A percentile compares a stretch with the other conserved stretches of the same genome.
phyloP scores from a whole-genome alignment of 2,329 filamentous ascomycete species.

The Diatrype stigma region DNA sequence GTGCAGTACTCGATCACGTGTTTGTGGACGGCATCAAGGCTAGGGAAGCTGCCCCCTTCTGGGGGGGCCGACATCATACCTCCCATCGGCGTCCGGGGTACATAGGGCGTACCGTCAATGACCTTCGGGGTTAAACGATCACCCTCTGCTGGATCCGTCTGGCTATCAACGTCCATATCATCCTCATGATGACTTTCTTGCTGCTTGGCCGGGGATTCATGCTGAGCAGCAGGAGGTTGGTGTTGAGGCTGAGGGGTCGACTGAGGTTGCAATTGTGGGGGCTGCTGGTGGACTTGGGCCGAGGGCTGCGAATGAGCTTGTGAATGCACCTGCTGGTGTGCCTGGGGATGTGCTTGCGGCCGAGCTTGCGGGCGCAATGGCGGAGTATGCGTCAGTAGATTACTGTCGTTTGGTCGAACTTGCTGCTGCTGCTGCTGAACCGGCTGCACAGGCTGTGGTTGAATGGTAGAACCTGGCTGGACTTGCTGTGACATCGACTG shows the following conservation, averaged over 20 bases:
- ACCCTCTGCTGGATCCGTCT: constrained; percentile 40
- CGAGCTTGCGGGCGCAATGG: constrained; percentile 22
- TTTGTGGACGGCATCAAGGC: constrained; percentile 61
- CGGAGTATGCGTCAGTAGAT: constrained; percentile 27
- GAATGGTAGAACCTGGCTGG: constrained; percentile 22
- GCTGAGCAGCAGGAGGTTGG: constrained; percentile 29
- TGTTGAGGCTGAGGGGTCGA: constrained; percentile 22
- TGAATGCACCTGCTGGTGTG: constrained; percentile 28
- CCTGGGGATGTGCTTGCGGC: constrained; percentile 18
- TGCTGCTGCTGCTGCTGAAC: constrained; percentile 23
- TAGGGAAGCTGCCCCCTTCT: constrained; percentile 60
- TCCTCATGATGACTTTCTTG: constrained; percentile 42
- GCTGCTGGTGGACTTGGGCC: constrained; percentile 20
- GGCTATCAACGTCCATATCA: constrained; percentile 50
- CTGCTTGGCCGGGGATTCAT: constrained; percentile 23
- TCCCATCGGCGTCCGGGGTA: constrained; percentile 52
- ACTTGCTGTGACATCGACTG: constrained; percentile 26
- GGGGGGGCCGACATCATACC: constrained; percentile 59
- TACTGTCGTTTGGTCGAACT: constrained; percentile 25
- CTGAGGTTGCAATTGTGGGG: constrained; percentile 22
- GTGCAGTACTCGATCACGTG: constrained; percentile 62
- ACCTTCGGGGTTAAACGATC: constrained; percentile 44
- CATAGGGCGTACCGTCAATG: constrained; percentile 45
- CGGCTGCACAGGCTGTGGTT: constrained; percentile 14
- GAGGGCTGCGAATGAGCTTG: constrained; percentile 22